Evolutionary conservation across 148 eudicot genomes (phyloP).

Genomic region (Vaccinium macrocarpon): DNA sequence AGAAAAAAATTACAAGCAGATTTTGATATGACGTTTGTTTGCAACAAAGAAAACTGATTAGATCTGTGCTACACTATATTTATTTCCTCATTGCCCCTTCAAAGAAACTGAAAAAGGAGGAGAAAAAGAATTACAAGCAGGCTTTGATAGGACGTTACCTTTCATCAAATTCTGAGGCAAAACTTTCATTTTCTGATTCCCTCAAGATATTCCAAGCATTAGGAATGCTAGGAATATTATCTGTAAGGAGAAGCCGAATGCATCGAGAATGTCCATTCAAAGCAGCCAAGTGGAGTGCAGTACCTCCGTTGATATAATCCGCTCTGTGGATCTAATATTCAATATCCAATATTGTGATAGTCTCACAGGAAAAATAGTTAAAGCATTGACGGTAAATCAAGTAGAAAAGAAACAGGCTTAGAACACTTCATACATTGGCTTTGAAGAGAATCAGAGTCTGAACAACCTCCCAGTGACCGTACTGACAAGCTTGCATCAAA

Average conservation of each 20-base stretch:
- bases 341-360: slow-evolving; percentile 14
- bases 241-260: slow-evolving; percentile 80
- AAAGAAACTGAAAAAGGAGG: not conserved
- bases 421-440: slow-evolving; percentile 67
- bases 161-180: slow-evolving; percentile 49
- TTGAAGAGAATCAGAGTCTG: slow-evolving; percentile 72
- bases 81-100: too few relatives aligned
- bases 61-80: too few relatives aligned
- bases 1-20: not conserved
- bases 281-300: slow-evolving; percentile 96
- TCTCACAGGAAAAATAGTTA: not conserved
- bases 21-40: not conserved
- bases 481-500: slow-evolving; percentile 97
- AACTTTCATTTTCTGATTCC: slow-evolving; percentile 44
- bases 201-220: slow-evolving; percentile 47
- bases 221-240: slow-evolving; percentile 82
- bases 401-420: slow-evolving; percentile 4
- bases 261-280: slow-evolving; percentile 88
- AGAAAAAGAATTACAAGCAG: slow-evolving; percentile 1
- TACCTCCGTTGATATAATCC: slow-evolving; percentile 90
- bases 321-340: slow-evolving; percentile 72
- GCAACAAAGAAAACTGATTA: too few relatives aligned
- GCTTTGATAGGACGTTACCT: slow-evolving; percentile 31
- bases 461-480: slow-evolving; percentile 98
- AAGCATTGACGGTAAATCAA: not conserved